Evolutionary conservation across 2,329 filamentous ascomycete species (phyloP), one percentile per base, ranked within the genome.

Genomic region (Coniochaeta hoffmannii): DNA sequence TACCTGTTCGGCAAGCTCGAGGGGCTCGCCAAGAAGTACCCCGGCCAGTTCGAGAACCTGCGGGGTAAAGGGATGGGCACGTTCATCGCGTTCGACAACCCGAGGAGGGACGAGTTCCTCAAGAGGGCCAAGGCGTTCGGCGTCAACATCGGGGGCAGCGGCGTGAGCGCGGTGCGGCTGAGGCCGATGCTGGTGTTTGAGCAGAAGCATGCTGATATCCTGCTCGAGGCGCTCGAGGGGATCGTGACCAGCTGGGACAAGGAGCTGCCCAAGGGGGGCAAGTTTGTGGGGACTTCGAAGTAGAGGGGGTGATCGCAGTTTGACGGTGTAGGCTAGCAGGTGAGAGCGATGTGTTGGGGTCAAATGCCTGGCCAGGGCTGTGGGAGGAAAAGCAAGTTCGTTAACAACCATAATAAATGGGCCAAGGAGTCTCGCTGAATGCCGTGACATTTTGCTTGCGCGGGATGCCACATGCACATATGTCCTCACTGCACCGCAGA

Each of bases 111-210:
- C 68, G 82, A 87, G 68, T 88, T 96, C 73, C 71, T 96, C 60
- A 81, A 74, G 70, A 86, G 82, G 75, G 89, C 88, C 60, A 96
- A 96, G 85, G 75, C 72, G 7, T 76, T 89, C 31, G 91, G 91
- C 59, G 75, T 96, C 69, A 96, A 96, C 74, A 89, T 96, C 68
- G 92, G 91, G 58, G 91, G 91, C 53, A 87, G 85, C 63, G 92
- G 92, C 14, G 79, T 80, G 65, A 77, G 66, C 54, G 90, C 92
- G 28, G 88, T 97, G 12, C 77, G 91, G 53, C 75, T 97, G 68
- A 77, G 91, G 64, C 92, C 91, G 44, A 96, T 96, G 92, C 75
- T 97, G 64, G 86, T 92, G 66, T 94, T 97, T 78, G 88, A 96
- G 82, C 83, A 90, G 79, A 83, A 88, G 69, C 93, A 97, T 72